These are phyloP conservation scores for Ceratocystis cacaofunesta DNA, from an alignment of 2,329 filamentous ascomycete species.

Conservation along the genomic window DNA sequence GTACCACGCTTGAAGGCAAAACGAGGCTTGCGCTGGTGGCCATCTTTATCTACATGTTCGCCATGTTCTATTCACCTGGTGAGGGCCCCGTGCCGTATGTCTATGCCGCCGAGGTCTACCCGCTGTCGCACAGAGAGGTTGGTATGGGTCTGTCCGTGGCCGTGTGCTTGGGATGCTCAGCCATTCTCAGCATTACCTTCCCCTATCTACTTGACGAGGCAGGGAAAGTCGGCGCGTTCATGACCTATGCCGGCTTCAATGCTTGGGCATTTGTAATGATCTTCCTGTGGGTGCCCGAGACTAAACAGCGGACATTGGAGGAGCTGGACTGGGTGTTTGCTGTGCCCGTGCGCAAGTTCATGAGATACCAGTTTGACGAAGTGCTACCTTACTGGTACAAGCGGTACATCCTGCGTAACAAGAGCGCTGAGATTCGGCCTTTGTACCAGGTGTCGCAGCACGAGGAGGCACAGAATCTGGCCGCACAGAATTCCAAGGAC, in stretches of 20 bases:
- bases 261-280: slow-evolving; percentile 40
- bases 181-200: slow-evolving; percentile 37
- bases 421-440: slow-evolving; percentile 11
- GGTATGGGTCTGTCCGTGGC: slow-evolving; percentile 51
- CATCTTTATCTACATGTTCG: slow-evolving; percentile 50
- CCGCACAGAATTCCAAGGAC: background rate
- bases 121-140: slow-evolving; percentile 46
- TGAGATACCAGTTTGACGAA: slow-evolving; percentile 27
- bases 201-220: slow-evolving; percentile 30
- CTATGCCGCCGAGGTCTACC: slow-evolving; percentile 49
- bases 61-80: slow-evolving; percentile 49
- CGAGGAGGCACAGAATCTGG: background rate
- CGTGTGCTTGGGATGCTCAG: slow-evolving; percentile 41
- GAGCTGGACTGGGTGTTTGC: slow-evolving; percentile 37
- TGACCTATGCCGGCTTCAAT: slow-evolving; percentile 42
- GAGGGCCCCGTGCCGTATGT: slow-evolving; percentile 46
- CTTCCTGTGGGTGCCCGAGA: slow-evolving; percentile 43
- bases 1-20: slow-evolving; percentile 26
- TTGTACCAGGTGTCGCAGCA: slow-evolving; percentile 15
- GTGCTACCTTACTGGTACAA: slow-evolving; percentile 28
- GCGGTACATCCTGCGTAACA: slow-evolving; percentile 19
- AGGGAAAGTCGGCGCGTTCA: slow-evolving; percentile 26
- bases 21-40: slow-evolving; percentile 40
- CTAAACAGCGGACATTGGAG: slow-evolving; percentile 39
- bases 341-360: slow-evolving; percentile 29